phyloP scores from a whole-genome alignment of 2,329 filamentous ascomycete genomes.

The Paraconiothyrium sp. region DNA sequence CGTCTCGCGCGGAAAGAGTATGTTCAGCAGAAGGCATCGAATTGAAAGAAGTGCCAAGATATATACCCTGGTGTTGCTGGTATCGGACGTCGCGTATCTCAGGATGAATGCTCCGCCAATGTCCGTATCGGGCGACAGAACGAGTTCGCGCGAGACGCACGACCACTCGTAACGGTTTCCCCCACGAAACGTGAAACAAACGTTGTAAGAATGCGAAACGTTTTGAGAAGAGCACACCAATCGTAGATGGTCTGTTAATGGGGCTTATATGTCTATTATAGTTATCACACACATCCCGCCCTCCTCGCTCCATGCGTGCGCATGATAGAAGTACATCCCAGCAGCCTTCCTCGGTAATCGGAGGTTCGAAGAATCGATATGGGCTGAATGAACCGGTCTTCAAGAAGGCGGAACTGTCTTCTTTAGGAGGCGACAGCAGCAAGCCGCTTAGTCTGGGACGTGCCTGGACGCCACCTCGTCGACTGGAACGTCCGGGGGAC shows the following conservation, averaged over 20 bases:
- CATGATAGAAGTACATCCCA: too few species aligned
- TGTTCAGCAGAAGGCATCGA: not conserved
- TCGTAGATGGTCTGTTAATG: not conserved
- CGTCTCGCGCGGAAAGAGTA: not conserved
- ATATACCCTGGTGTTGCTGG: not conserved
- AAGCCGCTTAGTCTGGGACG: too few species aligned
- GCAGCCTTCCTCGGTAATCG: too few species aligned
- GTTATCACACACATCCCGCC: too few species aligned
- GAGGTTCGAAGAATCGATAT: too few species aligned
- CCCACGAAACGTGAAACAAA: not conserved
- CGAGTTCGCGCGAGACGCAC: not conserved
- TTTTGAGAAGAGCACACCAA: not conserved
- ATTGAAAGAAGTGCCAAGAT: not conserved
- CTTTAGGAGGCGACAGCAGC: too few species aligned
- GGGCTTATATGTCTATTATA: not conserved
- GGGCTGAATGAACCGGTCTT: too few species aligned
- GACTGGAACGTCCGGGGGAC: too few species aligned
- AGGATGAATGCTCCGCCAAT: not conserved
- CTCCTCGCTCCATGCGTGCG: too few species aligned
- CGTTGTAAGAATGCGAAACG: not conserved
- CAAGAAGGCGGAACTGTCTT: too few species aligned
- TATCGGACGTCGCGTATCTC: slow-evolving; percentile 3
- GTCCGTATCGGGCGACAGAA: not conserved
- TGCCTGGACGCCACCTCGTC: too few species aligned
- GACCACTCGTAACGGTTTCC: not conserved